A percentile compares a stretch with the other conserved stretches of the same genome.
These are phyloP conservation scores for Cocos nucifera DNA, from an alignment of 176 grass and related monocot genomes.

Conservation along the genomic window DNA sequence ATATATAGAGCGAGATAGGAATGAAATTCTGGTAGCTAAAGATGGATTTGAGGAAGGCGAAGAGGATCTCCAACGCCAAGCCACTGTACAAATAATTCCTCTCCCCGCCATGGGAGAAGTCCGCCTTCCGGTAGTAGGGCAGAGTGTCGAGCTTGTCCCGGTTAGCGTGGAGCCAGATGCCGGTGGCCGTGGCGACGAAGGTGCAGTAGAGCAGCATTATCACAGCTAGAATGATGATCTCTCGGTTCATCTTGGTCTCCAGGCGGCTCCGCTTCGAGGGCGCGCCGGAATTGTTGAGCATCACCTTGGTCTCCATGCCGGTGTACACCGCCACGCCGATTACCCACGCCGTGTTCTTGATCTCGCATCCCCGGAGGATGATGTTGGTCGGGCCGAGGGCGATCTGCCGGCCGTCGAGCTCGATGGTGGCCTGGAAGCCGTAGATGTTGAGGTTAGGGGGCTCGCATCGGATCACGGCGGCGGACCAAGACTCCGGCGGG, in stretches of 20 bases:
- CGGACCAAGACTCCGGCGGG: constrained; percentile 8
- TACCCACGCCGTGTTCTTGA: constrained; percentile 18
- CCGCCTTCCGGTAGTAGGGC: constrained; percentile 23
- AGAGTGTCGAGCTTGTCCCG: neutral
- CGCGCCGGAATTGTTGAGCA: constrained; percentile 9
- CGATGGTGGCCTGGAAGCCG: constrained; percentile 61
- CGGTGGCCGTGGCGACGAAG: neutral
- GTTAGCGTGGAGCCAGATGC: constrained; percentile 10
- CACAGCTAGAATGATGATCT: constrained; percentile 3
- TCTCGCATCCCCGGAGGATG: constrained; percentile 13
- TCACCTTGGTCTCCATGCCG: constrained; percentile 18
- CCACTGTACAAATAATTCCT: constrained; percentile 75
- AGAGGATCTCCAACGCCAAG: constrained; percentile 59
- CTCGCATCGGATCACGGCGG: constrained; percentile 34
- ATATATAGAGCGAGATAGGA: constrained; percentile 91
- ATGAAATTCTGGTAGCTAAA: constrained; percentile 90
- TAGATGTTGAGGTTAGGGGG: constrained; percentile 72
- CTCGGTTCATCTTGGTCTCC: constrained; percentile 19
- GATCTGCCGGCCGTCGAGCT: constrained; percentile 33
- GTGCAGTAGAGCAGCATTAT: neutral
- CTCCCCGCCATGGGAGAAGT: constrained; percentile 39
- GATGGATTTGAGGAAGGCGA: constrained; percentile 65
- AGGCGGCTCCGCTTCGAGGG: constrained; percentile 6
- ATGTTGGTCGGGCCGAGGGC: constrained; percentile 20
- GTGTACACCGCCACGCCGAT: constrained; percentile 12